Evolutionary conservation across 495 filamentous ascomycete genomes (phyloP).

Genomic region (Annulohypoxylon stygium): DNA sequence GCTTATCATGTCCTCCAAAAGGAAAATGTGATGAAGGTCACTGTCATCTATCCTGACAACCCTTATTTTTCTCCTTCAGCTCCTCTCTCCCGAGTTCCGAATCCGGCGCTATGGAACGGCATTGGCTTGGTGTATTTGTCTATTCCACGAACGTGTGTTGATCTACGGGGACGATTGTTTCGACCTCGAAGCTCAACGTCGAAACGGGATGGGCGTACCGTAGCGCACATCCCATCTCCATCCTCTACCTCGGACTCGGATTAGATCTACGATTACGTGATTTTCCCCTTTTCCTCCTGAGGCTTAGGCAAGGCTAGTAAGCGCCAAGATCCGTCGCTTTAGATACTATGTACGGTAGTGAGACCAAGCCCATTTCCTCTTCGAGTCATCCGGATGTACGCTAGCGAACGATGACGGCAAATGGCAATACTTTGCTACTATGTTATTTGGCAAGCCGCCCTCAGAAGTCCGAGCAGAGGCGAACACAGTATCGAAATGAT

Average conservation of each 20-base stretch:
- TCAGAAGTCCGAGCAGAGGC: conserved; percentile 32
- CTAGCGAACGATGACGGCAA: conserved; percentile 14
- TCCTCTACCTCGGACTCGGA: background rate
- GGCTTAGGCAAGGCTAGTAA: conserved; percentile 46
- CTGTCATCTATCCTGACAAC: background rate
- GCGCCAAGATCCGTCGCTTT: conserved; percentile 38
- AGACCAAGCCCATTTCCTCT: conserved; percentile 21
- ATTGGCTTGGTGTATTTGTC: background rate
- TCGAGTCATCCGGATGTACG: conserved; percentile 36
- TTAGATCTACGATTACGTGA: conserved; percentile 40
- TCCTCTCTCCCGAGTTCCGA: conserved; percentile 34
- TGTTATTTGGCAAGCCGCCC: conserved; percentile 11
- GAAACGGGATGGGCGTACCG: background rate
- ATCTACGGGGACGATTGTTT: conserved; percentile 34
- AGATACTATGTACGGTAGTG: background rate
- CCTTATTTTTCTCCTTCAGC: conserved; percentile 9
- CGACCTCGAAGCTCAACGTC: conserved; percentile 5
- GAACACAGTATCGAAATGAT: conserved; percentile 27
- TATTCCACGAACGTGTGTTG: conserved; percentile 29
- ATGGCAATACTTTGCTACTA: conserved; percentile 13
- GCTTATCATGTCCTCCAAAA: conserved; percentile 46
- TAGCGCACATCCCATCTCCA: conserved; percentile 8
- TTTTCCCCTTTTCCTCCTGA: conserved; percentile 30
- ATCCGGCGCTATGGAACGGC: conserved; percentile 40
- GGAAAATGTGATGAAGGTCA: conserved; percentile 29